These are phyloP conservation scores for Kodamaea lidongshanica DNA, from an alignment of 805 yeast genomes.

Conservation along the genomic window DNA sequence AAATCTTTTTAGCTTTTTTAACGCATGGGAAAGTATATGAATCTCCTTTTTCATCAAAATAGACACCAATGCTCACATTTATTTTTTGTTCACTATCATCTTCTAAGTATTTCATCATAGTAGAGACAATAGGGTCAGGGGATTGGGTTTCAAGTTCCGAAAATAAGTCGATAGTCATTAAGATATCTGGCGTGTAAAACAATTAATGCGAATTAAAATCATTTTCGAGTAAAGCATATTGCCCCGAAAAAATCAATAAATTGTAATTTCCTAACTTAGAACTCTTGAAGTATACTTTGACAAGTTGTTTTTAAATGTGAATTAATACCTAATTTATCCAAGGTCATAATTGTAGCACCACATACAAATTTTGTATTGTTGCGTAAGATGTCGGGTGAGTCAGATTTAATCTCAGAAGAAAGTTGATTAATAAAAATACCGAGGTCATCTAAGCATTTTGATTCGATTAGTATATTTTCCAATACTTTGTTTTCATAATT, in stretches of 20 bases:
- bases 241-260: too few relatives aligned
- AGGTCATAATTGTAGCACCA: conserved; percentile 14
- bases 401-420: conserved; percentile 3
- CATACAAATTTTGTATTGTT: conserved; percentile 31
- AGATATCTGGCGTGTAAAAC: too few relatives aligned
- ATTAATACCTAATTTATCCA: conserved; percentile 1
- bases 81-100: conserved; percentile 31
- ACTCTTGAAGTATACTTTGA: too few relatives aligned
- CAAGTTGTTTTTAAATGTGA: too few relatives aligned
- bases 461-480: too few relatives aligned
- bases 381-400: conserved; percentile 13
- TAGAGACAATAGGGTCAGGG: conserved; percentile 26
- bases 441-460: conserved; percentile 3
- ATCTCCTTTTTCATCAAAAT: conserved; percentile 34
- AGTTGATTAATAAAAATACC: conserved; percentile 13
- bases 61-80: conserved; percentile 43
- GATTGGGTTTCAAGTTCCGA: conserved; percentile 14
- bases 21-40: conserved; percentile 36
- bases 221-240: too few relatives aligned
- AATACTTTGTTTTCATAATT: not conserved
- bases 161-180: conserved; percentile 16
- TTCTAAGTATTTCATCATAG: conserved; percentile 13
- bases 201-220: too few relatives aligned
- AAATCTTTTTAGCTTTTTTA: conserved; percentile 27
- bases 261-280: too few relatives aligned